These are phyloP conservation scores for Linnemannia exigua DNA, from an alignment of 192 early-diverging fungal species.

Conservation along the genomic window DNA sequence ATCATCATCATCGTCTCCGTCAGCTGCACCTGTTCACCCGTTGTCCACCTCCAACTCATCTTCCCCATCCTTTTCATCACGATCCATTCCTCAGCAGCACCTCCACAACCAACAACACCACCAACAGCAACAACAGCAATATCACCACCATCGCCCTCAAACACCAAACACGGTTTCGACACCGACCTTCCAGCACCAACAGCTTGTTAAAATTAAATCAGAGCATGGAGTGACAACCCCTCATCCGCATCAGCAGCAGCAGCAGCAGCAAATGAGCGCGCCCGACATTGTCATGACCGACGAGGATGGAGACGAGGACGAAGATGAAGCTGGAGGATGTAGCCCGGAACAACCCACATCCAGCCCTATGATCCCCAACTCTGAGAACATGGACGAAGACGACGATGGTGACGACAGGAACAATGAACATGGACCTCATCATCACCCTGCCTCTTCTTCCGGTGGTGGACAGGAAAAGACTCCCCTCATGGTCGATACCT, in stretches of 20 bases:
- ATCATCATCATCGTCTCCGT: not conserved
- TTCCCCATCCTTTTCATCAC: not conserved
- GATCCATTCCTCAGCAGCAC: not conserved
- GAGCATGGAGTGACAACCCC: conserved; percentile 18
- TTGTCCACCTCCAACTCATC: conserved; percentile 16
- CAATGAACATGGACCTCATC: not conserved
- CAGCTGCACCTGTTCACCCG: conserved; percentile 23
- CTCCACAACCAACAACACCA: no score
- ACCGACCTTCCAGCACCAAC: conserved; percentile 31
- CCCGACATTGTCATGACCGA: conserved; percentile 38
- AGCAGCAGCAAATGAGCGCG: not conserved
- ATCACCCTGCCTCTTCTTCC: no score
- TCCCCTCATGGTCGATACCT: conserved; percentile 36
- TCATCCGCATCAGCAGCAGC: conserved; percentile 2
- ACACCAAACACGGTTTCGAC: conserved; percentile 1
- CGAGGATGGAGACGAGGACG: conserved; percentile 11
- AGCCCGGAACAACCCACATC: not conserved
- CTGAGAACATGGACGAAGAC: conserved; percentile 14
- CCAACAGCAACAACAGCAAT: conserved; percentile 1
- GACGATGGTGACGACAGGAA: not conserved
- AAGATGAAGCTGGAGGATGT: not conserved
- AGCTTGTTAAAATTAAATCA: conserved; percentile 36
- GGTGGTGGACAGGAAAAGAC: conserved; percentile 14
- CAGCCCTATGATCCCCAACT: conserved; percentile 1
- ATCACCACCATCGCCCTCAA: not conserved